Conservation (phyloP, 441 rosid species). For the Melastoma candidum region DNA sequence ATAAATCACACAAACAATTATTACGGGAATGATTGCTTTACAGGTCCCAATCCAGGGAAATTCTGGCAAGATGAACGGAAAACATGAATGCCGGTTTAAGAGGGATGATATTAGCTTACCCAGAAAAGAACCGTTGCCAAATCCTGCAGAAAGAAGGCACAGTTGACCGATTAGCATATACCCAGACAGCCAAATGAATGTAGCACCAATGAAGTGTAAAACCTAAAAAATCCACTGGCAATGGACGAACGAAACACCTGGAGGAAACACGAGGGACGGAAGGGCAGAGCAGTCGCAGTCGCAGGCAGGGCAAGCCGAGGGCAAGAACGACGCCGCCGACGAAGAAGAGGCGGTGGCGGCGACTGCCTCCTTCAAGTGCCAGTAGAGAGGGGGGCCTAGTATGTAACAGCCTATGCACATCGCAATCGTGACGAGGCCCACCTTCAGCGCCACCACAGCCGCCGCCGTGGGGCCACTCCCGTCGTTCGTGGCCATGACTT, state of each 20-base stretch:
- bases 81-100: background rate
- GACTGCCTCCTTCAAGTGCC: constrained; percentile 78
- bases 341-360: constrained; percentile 42
- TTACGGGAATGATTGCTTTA: background rate
- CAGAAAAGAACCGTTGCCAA: constrained; percentile 56
- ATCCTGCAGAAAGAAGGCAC: constrained; percentile 40
- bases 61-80: background rate
- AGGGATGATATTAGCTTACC: constrained; percentile 38
- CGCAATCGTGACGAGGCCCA: constrained; percentile 38
- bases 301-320: constrained; percentile 50
- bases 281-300: constrained; percentile 75
- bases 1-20: background rate
- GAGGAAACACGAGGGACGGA: constrained; percentile 68
- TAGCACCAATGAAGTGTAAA: too few species aligned
- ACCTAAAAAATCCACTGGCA: background rate
- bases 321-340: constrained; percentile 14
- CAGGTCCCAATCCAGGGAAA: background rate
- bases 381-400: constrained; percentile 85
- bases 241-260: constrained; percentile 32
- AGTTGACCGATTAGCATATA: constrained; percentile 8
- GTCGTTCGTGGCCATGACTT: constrained; percentile 38
- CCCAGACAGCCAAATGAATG: background rate
- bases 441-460: constrained; percentile 36
- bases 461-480: constrained; percentile 20
- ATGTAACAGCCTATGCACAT: constrained; percentile 61